Conservation (phyloP, 2,329 filamentous ascomycete species). For the Dactylellina parvicollis region DNA sequence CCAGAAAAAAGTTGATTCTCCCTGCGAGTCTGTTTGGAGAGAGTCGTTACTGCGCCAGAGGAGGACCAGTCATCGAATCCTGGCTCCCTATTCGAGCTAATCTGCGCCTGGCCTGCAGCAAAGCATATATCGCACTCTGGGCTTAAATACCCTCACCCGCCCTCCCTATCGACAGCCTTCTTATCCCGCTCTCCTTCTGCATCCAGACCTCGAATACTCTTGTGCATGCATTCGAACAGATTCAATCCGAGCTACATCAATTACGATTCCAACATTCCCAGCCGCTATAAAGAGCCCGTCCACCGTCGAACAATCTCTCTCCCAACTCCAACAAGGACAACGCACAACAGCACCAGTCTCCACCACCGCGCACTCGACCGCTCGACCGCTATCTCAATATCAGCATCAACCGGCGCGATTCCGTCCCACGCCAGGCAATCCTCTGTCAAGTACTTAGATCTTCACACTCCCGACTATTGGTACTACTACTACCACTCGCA, state of each 20-base stretch:
- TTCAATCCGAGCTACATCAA: slow-evolving; percentile 15
- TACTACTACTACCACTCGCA: slow-evolving; percentile 32
- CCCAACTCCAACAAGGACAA: slow-evolving; percentile 22
- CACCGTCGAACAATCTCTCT: slow-evolving; percentile 32
- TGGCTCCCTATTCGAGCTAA: slow-evolving; percentile 1
- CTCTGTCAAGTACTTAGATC: neutral
- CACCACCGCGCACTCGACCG: slow-evolving; percentile 24
- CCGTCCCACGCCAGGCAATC: slow-evolving; percentile 20
- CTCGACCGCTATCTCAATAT: slow-evolving; percentile 11
- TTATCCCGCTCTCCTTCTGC: slow-evolving; percentile 10
- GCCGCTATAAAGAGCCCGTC: neutral
- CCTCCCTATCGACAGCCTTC: slow-evolving; percentile 16
- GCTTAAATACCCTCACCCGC: slow-evolving; percentile 41
- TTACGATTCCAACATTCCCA: slow-evolving; percentile 4
- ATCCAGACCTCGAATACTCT: slow-evolving; percentile 1
- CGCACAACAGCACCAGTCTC: slow-evolving; percentile 27
- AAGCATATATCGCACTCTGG: slow-evolving; percentile 22
- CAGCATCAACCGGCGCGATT: slow-evolving; percentile 31
- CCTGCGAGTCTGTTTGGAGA: too few species aligned
- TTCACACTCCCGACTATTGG: slow-evolving; percentile 18
- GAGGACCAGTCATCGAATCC: slow-evolving; percentile 21
- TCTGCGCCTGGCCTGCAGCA: slow-evolving; percentile 35
- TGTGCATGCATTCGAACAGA: slow-evolving; percentile 38
- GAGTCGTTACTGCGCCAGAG: too few species aligned
- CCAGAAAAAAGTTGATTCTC: neutral